These are phyloP conservation scores for Angomonas ambiguus DNA, from an alignment of 208 protist species.

Conservation along the genomic window DNA sequence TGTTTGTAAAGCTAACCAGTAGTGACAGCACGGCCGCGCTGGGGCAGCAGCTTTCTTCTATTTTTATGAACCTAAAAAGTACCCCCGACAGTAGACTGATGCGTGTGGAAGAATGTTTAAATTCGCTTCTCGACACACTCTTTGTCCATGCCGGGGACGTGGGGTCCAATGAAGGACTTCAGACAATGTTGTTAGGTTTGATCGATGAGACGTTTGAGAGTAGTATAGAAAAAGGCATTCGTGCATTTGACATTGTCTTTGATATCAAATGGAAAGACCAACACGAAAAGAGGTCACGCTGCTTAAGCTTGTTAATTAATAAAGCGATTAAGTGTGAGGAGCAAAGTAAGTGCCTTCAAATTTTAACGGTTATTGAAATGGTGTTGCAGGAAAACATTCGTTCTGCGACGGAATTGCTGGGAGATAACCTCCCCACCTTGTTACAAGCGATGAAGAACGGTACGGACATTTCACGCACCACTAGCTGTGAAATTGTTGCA, in stretches of 20 bases:
- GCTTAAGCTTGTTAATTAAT: conserved; percentile 48
- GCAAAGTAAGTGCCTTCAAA: conserved; percentile 32
- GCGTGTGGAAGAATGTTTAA: conserved; percentile 66
- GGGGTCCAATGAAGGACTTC: conserved; percentile 37
- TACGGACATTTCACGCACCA: conserved; percentile 30
- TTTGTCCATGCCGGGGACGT: conserved; percentile 67
- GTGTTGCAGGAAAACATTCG: conserved; percentile 75
- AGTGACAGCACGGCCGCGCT: conserved; percentile 59
- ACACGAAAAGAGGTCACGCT: conserved; percentile 70
- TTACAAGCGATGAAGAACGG: conserved; percentile 20
- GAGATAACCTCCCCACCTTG: conserved; percentile 31
- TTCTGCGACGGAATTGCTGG: conserved; percentile 63
- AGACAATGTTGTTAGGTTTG: conserved; percentile 52
- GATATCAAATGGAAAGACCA: conserved; percentile 74
- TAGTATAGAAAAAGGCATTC: conserved; percentile 63
- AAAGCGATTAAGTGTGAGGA: conserved; percentile 43
- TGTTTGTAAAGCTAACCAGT: neutral
- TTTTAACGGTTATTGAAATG: conserved; percentile 39
- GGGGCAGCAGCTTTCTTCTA: conserved; percentile 56
- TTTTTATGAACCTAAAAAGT: conserved; percentile 72
- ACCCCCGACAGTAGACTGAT: conserved; percentile 41
- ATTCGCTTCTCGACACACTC: conserved; percentile 66
- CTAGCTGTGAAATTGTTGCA: conserved; percentile 61
- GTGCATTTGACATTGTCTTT: conserved; percentile 69
- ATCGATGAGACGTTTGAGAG: conserved; percentile 56